phyloP scores from a whole-genome alignment of 352 stramenopile genomes.

The Phytophthora nicotianae region DNA sequence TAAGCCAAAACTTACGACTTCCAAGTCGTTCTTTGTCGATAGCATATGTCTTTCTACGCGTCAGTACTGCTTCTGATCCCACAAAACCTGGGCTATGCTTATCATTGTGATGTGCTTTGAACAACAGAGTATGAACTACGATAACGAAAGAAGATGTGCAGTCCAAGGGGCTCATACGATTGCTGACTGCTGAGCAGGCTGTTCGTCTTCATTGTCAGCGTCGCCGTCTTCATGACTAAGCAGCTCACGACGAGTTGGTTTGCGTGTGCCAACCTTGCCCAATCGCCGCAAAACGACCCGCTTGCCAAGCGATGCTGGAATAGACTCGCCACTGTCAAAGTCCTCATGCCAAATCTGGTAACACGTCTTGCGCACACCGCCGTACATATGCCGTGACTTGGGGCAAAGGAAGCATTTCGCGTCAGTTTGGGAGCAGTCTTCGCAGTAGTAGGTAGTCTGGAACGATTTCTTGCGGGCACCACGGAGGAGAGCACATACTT shows the following conservation, averaged over 20 bases:
- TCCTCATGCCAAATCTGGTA: no score
- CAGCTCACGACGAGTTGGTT: not conserved
- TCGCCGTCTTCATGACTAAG: not conserved
- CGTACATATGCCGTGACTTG: not conserved
- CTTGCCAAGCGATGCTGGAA: no score
- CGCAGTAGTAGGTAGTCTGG: slow-evolving; percentile 3
- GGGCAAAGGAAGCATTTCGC: slow-evolving; percentile 3
- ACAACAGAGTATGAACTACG: not conserved
- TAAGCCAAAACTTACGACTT: not conserved
- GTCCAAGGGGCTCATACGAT: not conserved
- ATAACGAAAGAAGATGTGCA: not conserved
- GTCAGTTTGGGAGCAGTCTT: not conserved
- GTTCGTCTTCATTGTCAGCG: not conserved
- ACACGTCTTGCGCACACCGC: no score
- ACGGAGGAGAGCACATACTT: slow-evolving; percentile 3
- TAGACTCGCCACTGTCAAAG: no score
- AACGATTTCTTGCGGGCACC: slow-evolving; percentile 1
- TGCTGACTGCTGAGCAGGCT: not conserved
- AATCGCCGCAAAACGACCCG: no score
- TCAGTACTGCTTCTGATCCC: not conserved
- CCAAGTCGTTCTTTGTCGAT: not conserved
- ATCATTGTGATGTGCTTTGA: no score
- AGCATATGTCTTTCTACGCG: not conserved
- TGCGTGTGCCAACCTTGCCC: no score
- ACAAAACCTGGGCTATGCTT: not conserved